Evolutionary conservation across 2,329 filamentous ascomycete genomes (phyloP).

Genomic region (Fusarium nanum): DNA sequence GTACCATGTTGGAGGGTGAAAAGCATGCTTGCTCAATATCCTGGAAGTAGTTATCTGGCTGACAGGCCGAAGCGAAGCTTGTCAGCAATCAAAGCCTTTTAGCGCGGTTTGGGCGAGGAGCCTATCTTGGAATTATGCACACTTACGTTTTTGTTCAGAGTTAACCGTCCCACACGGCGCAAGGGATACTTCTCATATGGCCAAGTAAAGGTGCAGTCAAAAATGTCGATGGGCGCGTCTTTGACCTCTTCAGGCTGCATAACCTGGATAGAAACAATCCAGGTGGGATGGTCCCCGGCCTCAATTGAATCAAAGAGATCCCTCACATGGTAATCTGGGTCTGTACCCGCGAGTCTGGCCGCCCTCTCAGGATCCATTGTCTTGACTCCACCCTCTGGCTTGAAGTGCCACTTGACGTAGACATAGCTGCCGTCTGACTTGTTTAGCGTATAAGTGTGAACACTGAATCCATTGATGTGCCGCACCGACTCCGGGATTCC

Average conservation of each 20-base stretch:
- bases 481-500: constrained; percentile 60
- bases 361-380: constrained; percentile 57
- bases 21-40: constrained; percentile 78
- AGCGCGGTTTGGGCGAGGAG: too few species aligned
- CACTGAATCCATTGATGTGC: constrained; percentile 59
- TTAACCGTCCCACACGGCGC: constrained; percentile 69
- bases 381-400: constrained; percentile 59
- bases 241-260: constrained; percentile 72
- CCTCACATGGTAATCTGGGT: constrained; percentile 62
- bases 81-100: too few species aligned
- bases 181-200: constrained; percentile 72
- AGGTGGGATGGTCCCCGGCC: constrained; percentile 69
- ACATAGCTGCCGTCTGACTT: constrained; percentile 58
- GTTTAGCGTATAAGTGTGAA: constrained; percentile 62
- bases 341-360: constrained; percentile 52
- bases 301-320: constrained; percentile 62
- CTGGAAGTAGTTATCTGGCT: constrained; percentile 71
- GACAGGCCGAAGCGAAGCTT: too few species aligned
- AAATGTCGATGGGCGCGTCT: constrained; percentile 70
- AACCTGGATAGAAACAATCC: constrained; percentile 73
- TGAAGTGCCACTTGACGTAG: constrained; percentile 64
- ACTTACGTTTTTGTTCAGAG: constrained; percentile 68
- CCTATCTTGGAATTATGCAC: too few species aligned
- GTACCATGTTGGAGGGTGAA: constrained; percentile 72
- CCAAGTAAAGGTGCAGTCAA: constrained; percentile 78